Evolutionary conservation across 2,329 filamentous ascomycete genomes (phyloP), one percentile per base, ranked within the genome.

Genomic region (Dothideomycetes sp.): DNA sequence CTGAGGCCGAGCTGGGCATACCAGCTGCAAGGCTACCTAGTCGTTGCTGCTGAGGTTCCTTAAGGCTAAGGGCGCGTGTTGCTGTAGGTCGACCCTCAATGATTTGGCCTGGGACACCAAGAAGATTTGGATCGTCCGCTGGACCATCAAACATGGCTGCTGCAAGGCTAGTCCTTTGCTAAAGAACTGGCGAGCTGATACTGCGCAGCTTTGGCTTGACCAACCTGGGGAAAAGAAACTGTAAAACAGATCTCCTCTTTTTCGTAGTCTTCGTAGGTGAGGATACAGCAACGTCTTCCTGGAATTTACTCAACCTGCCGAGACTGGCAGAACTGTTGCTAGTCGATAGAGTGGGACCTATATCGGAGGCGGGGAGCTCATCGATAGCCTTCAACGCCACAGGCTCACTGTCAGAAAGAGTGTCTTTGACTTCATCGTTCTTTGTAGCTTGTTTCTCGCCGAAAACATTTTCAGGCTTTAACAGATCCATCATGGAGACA

Each of bases 231-330:
- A 49, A 47, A 11, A 55, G 39, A 31, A 57, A 51, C 17, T 42
- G 47, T 39, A 56, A 52, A 31, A 57, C 47, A 1, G 54, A 55
- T 5, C 52, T 48, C 4, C 52, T 45, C 42, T 57, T 57, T 31
- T 37, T 42, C 12, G 49, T 47, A 4, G 45, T 19, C 31, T 45
- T 52, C 34, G 47, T 52, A 12, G 45, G 44, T 7, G 53, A 49
- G 4, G 47, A 42, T 34, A 45, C 10, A 4, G 19, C 27, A 10
- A 46, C 31, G 18, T 44, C 39, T 30, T 46, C 44, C 9, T 19
- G 35, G 42, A 46, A 46, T 19, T 33, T 44, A 34, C 44, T 46
- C 7, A 37, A 33, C 18, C 42, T 42, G 14, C 44, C 38, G 4
- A 43, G 37, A 31, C 39, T 47, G 14, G 39, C 37, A 53, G 52